Percentiles rank a stretch among this genome's conserved stretches.
phyloP scores from a whole-genome alignment of 441 rosid species.

The Manihot esculenta region DNA sequence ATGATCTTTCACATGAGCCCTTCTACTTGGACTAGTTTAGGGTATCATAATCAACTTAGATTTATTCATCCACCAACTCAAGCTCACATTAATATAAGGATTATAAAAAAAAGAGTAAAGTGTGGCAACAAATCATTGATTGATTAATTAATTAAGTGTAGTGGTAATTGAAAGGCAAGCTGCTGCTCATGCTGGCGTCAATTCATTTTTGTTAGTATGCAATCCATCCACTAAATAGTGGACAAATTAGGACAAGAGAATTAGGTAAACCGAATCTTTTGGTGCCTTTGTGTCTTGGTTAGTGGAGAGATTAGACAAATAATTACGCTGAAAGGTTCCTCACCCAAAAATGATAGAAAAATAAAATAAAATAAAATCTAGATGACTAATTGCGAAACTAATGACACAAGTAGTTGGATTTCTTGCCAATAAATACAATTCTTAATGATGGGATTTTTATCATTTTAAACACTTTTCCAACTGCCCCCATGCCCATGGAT shows the following conservation, averaged over 20 bases:
- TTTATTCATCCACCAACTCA: too few relatives aligned
- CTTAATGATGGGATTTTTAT: background rate
- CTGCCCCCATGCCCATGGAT: slow-evolving; percentile 15
- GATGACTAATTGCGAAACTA: background rate
- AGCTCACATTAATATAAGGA: too few relatives aligned
- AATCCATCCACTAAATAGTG: slow-evolving; percentile 10
- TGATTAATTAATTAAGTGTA: too few relatives aligned
- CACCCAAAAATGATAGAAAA: background rate
- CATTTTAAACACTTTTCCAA: slow-evolving; percentile 30
- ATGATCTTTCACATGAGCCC: too few relatives aligned
- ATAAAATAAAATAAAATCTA: background rate
- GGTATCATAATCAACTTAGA: too few relatives aligned
- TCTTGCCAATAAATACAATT: slow-evolving; percentile 8
- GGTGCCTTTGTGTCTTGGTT: too few relatives aligned
- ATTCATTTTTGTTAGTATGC: too few relatives aligned
- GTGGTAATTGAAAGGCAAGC: too few relatives aligned
- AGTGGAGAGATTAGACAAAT: slow-evolving; percentile 20
- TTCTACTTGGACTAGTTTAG: too few relatives aligned
- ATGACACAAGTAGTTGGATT: slow-evolving; percentile 12
- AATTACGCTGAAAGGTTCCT: slow-evolving; percentile 17
- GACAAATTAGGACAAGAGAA: slow-evolving; percentile 32
- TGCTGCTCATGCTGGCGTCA: slow-evolving; percentile 3
- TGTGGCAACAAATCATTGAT: too few relatives aligned
- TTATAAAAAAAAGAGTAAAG: too few relatives aligned
- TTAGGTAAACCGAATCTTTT: slow-evolving; percentile 24